Evolutionary conservation across 106 monocot species (phyloP).

Genomic region (Posidonia australis): DNA sequence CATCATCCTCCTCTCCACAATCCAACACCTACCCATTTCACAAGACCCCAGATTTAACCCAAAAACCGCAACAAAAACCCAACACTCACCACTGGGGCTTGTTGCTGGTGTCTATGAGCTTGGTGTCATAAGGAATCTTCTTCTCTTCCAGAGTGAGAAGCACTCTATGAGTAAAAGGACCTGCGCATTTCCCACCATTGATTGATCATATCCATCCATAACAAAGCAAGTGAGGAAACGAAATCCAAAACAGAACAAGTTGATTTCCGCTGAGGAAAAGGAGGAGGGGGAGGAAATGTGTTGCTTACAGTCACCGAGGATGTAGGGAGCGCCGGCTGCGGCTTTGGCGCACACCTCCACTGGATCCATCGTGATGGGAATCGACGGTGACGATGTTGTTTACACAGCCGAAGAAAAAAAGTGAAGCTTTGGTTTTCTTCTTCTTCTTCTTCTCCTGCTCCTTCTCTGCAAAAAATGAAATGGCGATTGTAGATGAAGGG

Average conservation of each 20-base stretch:
- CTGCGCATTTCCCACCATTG: not conserved
- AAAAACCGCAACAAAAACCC: not conserved
- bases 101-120: slow-evolving; percentile 51
- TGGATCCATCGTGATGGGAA: not conserved
- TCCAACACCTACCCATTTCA: not conserved
- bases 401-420: no score
- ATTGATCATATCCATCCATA: no score
- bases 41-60: not conserved
- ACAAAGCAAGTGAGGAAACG: no score
- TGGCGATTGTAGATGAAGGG: no score
- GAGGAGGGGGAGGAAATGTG: not conserved
- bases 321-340: slow-evolving; percentile 4
- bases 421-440: no score
- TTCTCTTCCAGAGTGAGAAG: slow-evolving; percentile 92
- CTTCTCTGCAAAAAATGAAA: no score
- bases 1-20: not conserved
- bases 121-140: slow-evolving; percentile 60
- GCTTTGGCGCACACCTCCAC: slow-evolving; percentile 14
- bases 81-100: not conserved
- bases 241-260: no score
- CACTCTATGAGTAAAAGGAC: slow-evolving; percentile 21
- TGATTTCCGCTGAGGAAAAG: not conserved
- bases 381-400: not conserved
- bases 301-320: slow-evolving; percentile 17
- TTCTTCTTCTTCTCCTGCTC: no score